Percentiles rank a stretch among this genome's conserved stretches.
These are phyloP conservation scores for Trypanosoma vivax DNA, from an alignment of 208 protist species.

Conservation along the genomic window DNA sequence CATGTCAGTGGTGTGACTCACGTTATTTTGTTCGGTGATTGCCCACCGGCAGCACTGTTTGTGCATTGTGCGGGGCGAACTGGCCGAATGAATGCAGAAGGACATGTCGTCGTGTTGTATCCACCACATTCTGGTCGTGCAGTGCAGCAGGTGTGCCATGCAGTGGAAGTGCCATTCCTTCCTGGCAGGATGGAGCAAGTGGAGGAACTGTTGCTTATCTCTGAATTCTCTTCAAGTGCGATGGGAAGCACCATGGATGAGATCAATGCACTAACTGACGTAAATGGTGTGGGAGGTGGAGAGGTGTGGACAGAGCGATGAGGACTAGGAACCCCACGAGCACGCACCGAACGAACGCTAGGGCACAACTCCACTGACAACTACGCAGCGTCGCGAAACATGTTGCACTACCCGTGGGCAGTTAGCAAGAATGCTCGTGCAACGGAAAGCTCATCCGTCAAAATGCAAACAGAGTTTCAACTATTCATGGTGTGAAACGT, in stretches of 20 bases:
- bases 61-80: conserved; percentile 86
- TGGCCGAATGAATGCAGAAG: conserved; percentile 74
- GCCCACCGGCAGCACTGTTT: conserved; percentile 52
- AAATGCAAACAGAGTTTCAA: no score
- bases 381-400: no score
- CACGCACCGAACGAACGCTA: no score
- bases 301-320: background rate
- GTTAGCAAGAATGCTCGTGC: no score
- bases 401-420: no score
- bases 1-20: conserved; percentile 79
- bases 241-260: conserved; percentile 9
- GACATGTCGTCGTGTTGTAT: conserved; percentile 74
- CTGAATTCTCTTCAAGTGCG: conserved; percentile 10
- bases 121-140: conserved; percentile 54
- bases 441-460: no score
- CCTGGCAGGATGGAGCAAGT: conserved; percentile 48
- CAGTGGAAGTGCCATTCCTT: conserved; percentile 69
- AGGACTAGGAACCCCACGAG: no score
- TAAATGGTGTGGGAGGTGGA: background rate
- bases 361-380: no score
- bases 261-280: background rate
- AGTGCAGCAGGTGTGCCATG: conserved; percentile 67
- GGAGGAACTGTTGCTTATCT: conserved; percentile 33
- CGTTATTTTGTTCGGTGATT: conserved; percentile 74
- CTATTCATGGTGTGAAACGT: no score